Percentiles rank a stretch among this genome's conserved stretches.
These are phyloP conservation scores for Colletotrichum aenigma DNA, from an alignment of 2,329 filamentous ascomycete genomes.

Conservation along the genomic window DNA sequence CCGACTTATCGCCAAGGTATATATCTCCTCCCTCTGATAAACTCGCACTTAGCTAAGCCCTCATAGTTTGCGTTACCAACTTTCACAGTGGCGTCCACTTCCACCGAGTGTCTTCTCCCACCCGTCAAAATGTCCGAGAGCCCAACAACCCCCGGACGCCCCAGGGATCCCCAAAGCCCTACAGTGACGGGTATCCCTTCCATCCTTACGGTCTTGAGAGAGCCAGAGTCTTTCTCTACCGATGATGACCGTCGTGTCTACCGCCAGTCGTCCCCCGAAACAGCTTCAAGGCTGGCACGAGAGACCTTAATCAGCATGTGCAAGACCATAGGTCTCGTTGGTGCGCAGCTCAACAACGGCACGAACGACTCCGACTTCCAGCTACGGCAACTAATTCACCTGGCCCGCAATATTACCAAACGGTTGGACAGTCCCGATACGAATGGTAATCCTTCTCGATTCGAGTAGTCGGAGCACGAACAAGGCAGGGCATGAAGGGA, in stretches of 20 bases:
- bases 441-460: background rate
- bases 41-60: background rate
- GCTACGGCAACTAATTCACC: conserved; percentile 15
- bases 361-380: conserved; percentile 19
- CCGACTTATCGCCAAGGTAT: background rate
- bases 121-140: conserved; percentile 8
- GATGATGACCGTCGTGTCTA: conserved; percentile 8
- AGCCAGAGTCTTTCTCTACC: conserved; percentile 5
- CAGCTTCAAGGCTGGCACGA: conserved; percentile 10
- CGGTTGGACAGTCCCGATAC: conserved; percentile 3
- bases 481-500: background rate
- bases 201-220: conserved; percentile 11
- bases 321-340: conserved; percentile 11
- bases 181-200: conserved; percentile 12
- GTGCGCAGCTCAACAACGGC: conserved; percentile 15
- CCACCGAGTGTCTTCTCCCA: background rate
- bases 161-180: conserved; percentile 7
- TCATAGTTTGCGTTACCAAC: background rate
- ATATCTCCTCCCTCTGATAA: background rate
- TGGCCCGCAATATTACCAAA: conserved; percentile 15
- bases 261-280: conserved; percentile 11
- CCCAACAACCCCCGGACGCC: background rate
- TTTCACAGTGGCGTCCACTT: background rate
- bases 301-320: conserved; percentile 18
- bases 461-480: background rate